Evolutionary conservation across 257 asterid genomes (phyloP).

Genomic region (Linaria vulgaris): DNA sequence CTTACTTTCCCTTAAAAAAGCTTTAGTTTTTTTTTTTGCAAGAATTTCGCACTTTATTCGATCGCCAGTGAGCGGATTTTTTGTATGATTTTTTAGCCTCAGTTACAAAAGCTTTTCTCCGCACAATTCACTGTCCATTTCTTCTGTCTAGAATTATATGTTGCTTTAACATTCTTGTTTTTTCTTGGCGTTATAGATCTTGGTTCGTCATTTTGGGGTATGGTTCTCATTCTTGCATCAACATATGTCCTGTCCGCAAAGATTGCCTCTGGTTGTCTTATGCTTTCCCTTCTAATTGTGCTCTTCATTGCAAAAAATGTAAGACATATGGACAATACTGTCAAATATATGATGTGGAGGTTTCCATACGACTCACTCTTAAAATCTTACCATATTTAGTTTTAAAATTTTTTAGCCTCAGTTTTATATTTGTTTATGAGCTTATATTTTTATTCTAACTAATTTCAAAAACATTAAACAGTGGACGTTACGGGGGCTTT

Average conservation of each 20-base stretch:
- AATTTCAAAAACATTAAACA: conserved; percentile 36
- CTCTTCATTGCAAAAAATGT: conserved; percentile 90
- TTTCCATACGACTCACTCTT: conserved; percentile 6
- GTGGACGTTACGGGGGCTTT: conserved; percentile 98
- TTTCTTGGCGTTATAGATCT: conserved; percentile 50
- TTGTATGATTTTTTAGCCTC: background rate
- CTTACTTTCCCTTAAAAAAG: conserved; percentile 16
- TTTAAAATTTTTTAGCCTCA: background rate
- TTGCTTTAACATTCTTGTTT: conserved; percentile 5
- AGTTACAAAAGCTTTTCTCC: too few relatives aligned
- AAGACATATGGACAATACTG: conserved; percentile 29
- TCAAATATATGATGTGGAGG: background rate
- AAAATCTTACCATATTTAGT: conserved; percentile 5
- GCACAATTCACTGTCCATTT: too few relatives aligned
- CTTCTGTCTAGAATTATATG: background rate
- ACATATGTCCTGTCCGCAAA: conserved; percentile 72
- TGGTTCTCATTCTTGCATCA: conserved; percentile 88
- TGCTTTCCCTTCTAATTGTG: conserved; percentile 75
- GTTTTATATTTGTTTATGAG: conserved; percentile 8
- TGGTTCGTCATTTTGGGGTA: conserved; percentile 97
- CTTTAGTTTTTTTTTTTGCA: conserved; percentile 14
- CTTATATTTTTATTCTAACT: conserved; percentile 17
- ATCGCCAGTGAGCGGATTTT: too few relatives aligned
- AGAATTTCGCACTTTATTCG: conserved; percentile 1
- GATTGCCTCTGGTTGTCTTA: conserved; percentile 90